These are phyloP conservation scores for Solanum arcanum DNA, from an alignment of 257 asterid genomes.

Conservation along the genomic window DNA sequence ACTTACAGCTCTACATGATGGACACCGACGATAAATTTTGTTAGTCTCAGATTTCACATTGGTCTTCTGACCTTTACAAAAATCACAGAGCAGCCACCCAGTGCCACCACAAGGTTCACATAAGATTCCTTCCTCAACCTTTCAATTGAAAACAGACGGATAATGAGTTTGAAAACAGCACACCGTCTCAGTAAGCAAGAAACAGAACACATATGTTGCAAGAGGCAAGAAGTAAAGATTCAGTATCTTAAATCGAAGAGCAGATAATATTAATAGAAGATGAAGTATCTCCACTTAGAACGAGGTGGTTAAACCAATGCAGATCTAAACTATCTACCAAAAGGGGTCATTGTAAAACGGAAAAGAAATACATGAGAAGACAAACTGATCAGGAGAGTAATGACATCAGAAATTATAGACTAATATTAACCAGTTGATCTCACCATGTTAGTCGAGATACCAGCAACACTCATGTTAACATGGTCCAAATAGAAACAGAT, in stretches of 20 bases:
- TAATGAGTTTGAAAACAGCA: not conserved
- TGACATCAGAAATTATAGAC: not conserved
- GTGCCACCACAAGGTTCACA: constrained; percentile 52
- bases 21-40: constrained; percentile 62
- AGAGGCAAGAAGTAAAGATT: not conserved
- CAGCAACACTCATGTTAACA: not conserved
- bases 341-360: not conserved
- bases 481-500: not conserved
- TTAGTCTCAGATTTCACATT: constrained; percentile 57
- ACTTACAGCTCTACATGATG: constrained; percentile 78
- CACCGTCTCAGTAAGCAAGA: not conserved
- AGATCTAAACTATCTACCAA: not conserved
- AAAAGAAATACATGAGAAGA: not conserved
- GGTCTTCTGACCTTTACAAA: constrained; percentile 66
- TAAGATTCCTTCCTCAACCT: constrained; percentile 41
- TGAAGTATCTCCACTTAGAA: not conserved
- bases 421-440: not conserved
- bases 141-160: not conserved
- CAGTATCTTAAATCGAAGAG: not conserved
- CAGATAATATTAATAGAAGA: too few relatives aligned
- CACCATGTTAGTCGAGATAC: not conserved
- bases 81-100: constrained; percentile 74
- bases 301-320: not conserved
- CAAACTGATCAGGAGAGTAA: too few relatives aligned
- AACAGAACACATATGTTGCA: not conserved